Evolutionary conservation across 257 asterid species (phyloP), one percentile per base, ranked within the genome.

Genomic region (Phtheirospermum japonicum): DNA sequence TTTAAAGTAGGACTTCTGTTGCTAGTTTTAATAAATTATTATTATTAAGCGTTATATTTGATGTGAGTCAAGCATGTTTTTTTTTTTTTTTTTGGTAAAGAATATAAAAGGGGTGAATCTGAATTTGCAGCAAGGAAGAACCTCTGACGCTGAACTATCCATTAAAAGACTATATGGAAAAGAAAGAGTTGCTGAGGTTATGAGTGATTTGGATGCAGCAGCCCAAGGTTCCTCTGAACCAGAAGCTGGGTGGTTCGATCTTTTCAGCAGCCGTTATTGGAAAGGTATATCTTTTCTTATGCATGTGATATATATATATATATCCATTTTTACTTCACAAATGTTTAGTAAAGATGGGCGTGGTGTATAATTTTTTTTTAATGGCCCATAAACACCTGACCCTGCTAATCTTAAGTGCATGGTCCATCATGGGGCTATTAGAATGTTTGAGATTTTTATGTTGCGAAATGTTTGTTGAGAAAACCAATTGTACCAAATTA

Each of bases 191-290:
- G 70, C 75, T 43, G 99, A 89, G 81, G 89, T 89, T 70, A 86
- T 92, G 93, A 72, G 73, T 50, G 99, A 91, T 65, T 61, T 91
- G 73, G 79, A 77, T 65, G 83, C 95, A 43, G 70, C 96, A 69
- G 71, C 86, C 45, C 89, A 59, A 64, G 90, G 93, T 68, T 79
- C 95, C 61, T 72, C 86, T 5, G 98, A 80, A 77, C 82, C 83
- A 11, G 98, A 92, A 71, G 98, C 95, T 80, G 85, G 85, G 59
- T 92, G 98, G 98, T 78, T 86, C 63, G 99, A 92, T 82, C 97
- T 92, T 75, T 89, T 92, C 61, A 89, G 95, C 65, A 71, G 89
- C 71, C 95, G 96, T 48, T 92, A 92, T 68, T 54, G 83, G 77
- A 92, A 86, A 89, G 95, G 99, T 93, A 74, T 70, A 53, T 61